Conservation (phyloP, 1,284 basidiomycete genomes). For the Agaricales sp. region DNA sequence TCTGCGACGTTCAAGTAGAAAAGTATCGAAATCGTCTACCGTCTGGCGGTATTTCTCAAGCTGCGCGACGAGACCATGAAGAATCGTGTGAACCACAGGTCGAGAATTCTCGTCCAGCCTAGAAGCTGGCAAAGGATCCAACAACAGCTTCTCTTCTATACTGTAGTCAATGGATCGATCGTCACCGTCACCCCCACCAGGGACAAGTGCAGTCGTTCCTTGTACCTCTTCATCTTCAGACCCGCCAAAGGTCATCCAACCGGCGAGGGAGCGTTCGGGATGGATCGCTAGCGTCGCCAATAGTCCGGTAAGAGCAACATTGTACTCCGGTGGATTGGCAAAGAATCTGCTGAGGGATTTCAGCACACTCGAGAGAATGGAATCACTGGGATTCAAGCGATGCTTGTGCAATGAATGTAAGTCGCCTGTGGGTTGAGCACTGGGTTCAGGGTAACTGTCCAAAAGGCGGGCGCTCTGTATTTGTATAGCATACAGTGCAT, state of each 20-base stretch:
- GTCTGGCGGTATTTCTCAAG: slow-evolving; percentile 68
- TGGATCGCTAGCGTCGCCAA: slow-evolving; percentile 73
- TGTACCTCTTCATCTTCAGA: slow-evolving; percentile 13
- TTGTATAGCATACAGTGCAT: slow-evolving; percentile 66
- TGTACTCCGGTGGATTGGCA: slow-evolving; percentile 76
- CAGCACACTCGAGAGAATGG: slow-evolving; percentile 64
- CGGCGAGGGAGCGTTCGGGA: slow-evolving; percentile 77
- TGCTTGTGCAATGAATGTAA: slow-evolving; percentile 44
- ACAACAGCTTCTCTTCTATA: slow-evolving; percentile 55
- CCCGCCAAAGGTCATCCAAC: slow-evolving; percentile 73
- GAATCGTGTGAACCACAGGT: slow-evolving; percentile 71
- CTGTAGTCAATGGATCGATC: slow-evolving; percentile 71
- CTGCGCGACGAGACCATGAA: slow-evolving; percentile 70
- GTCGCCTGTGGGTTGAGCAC: slow-evolving; percentile 25
- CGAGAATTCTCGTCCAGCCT: slow-evolving; percentile 60
- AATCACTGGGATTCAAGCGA: slow-evolving; percentile 70
- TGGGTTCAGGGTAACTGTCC: slow-evolving; percentile 19
- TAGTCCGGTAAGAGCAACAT: slow-evolving; percentile 81
- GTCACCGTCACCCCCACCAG: slow-evolving; percentile 30
- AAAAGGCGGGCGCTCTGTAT: slow-evolving; percentile 47
- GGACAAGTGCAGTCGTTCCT: slow-evolving; percentile 13
- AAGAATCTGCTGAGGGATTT: slow-evolving; percentile 73
- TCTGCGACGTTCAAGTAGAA: slow-evolving; percentile 77
- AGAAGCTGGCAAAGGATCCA: slow-evolving; percentile 52
- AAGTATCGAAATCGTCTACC: slow-evolving; percentile 77